phyloP scores from a whole-genome alignment of 2,329 filamentous ascomycete species.

The Teratosphaeriaceae sp. region DNA sequence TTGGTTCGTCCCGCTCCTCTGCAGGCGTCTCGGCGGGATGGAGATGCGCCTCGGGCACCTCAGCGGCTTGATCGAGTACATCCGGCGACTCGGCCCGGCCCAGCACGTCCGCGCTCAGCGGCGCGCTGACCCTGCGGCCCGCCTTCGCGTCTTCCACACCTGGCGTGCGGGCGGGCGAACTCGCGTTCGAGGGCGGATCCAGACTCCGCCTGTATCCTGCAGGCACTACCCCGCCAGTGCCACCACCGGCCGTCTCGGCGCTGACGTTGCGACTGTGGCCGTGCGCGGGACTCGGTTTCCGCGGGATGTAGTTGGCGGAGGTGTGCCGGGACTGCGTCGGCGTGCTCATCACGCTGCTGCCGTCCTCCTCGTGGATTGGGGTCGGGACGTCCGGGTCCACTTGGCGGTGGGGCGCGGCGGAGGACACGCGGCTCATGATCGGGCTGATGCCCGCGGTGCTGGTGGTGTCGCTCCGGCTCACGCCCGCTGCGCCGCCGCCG shows the following conservation, averaged over 20 bases:
- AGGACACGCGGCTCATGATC: conserved; percentile 54
- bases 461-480: conserved; percentile 51
- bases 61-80: conserved; percentile 2
- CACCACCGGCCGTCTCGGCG: conserved; percentile 21
- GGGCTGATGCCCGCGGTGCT: conserved; percentile 59
- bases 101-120: conserved; percentile 18
- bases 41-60: conserved; percentile 14
- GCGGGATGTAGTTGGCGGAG: conserved; percentile 22
- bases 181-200: conserved; percentile 51
- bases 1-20: conserved; percentile 10
- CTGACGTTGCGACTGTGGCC: conserved; percentile 38
- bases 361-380: conserved; percentile 50
- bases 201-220: conserved; percentile 52
- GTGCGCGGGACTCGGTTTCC: conserved; percentile 33
- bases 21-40: conserved; percentile 17
- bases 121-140: conserved; percentile 19
- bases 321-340: conserved; percentile 27
- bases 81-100: conserved; percentile 11
- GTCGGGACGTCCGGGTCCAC: conserved; percentile 38
- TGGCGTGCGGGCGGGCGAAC: conserved; percentile 56
- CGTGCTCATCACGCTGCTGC: too few species aligned
- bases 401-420: conserved; percentile 32
- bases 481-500: conserved; percentile 7
- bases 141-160: conserved; percentile 38
- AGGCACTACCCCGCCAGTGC: conserved; percentile 41